Base-by-base conservation (phyloP, 1,284 basidiomycete species). In the Hemileia vastatrix region DNA sequence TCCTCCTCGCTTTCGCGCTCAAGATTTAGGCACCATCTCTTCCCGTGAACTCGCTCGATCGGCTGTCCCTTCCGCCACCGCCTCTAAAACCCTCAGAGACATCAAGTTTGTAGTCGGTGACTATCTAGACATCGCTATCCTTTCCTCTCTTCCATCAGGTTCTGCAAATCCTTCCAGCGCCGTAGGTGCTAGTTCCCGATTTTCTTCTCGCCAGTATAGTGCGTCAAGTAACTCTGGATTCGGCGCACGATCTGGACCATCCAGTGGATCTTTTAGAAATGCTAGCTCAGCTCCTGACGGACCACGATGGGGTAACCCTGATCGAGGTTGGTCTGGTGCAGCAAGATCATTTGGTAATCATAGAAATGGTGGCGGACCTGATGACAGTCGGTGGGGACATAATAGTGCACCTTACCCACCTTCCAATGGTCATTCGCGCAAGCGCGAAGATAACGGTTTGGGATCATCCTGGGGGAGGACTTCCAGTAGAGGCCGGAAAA, bases 21-120 rank as follows among this genome's bases (percentile, higher is more conserved):
- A 61, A 54, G 58, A 61, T 27, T 27, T 61, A 1, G 58, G 58
- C n/a, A 32, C 44, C 4, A 54, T 61, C 24, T 61, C 54, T 32
- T 40, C 50, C 15, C 50, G 58, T 19, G 58, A 61, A 8, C 43
- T 61, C 6, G 33, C 58, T 13, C 58, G 58, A 1, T 32, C 51
- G 6, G 36, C 58, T 9, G 49, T 19, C 5, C 21, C 49, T 2
- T 40, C 51, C 19, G 43, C 58, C 2, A 19, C 6, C 6, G 45
- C 13, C 21, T 43, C 48, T 19, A 50, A 52, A 19, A 53, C 58
- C 6, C 43, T 61, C 5, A 36, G 48, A 36, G 58, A 61, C 8
- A 9, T 61, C 8, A 36, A 45, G 40, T 61, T 61, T 32, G 43
- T 52, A 24, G 58, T 61, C n/a, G 58, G 58, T 6, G 58, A 61